These are phyloP conservation scores for Populus deltoides DNA, from an alignment of 345 rosid genomes.

Conservation along the genomic window DNA sequence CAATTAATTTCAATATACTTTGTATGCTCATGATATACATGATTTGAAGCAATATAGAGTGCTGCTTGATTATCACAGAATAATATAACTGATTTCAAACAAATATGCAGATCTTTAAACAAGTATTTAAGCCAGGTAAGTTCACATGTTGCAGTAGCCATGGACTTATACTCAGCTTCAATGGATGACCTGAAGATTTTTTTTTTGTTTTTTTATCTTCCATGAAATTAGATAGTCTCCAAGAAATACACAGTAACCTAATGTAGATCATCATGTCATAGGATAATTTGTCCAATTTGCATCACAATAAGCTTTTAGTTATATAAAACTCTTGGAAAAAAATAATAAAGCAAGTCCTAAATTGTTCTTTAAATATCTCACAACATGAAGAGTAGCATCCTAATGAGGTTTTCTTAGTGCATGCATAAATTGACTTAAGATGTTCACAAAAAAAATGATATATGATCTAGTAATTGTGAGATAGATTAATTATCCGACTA, in stretches of 20 bases:
- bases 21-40: too few relatives aligned
- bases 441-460: too few relatives aligned
- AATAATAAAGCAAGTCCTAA: not conserved
- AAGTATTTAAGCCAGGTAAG: not conserved
- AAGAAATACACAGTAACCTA: not conserved
- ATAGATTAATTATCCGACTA: too few relatives aligned
- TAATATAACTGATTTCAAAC: accelerated
- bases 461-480: too few relatives aligned
- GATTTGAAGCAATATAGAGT: not conserved
- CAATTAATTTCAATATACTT: too few relatives aligned
- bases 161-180: not conserved
- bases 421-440: too few relatives aligned
- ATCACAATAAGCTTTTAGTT: not conserved
- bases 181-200: not conserved
- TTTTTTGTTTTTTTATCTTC: not conserved
- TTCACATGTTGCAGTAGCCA: not conserved
- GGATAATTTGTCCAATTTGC: not conserved
- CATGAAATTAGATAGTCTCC: not conserved
- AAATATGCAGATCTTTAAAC: not conserved
- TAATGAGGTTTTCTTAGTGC: not conserved
- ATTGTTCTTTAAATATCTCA: not conserved
- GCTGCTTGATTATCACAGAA: not conserved
- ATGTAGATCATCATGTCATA: not conserved
- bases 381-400: too few relatives aligned
- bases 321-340: accelerated